Conservation (phyloP, 176 grass and related monocot species). For the Eragrostis curvula region DNA sequence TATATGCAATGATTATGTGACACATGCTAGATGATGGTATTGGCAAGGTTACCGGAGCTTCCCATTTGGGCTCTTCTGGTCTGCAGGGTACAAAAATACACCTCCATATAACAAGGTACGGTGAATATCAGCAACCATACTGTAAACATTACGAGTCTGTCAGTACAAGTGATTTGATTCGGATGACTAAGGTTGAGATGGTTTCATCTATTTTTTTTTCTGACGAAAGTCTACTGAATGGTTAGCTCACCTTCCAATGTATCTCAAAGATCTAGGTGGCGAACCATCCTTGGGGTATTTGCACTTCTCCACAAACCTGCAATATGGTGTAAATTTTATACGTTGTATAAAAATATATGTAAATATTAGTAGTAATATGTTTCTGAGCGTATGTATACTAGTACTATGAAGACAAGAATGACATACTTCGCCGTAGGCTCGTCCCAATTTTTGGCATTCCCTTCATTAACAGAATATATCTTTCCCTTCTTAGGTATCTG, state of each 20-base stretch:
- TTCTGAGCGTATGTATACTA: background rate
- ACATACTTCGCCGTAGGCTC: conserved; percentile 73
- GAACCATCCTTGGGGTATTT: conserved; percentile 84
- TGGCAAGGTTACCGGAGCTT: conserved; percentile 70
- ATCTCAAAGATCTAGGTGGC: conserved; percentile 90
- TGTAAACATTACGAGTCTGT: conserved; percentile 42
- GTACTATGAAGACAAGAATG: background rate
- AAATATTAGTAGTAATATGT: background rate
- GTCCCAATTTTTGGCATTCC: conserved; percentile 97
- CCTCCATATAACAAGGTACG: conserved; percentile 95
- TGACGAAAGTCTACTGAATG: background rate
- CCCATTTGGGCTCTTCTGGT: conserved; percentile 87
- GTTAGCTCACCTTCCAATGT: conserved; percentile 78
- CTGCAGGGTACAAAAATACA: conserved; percentile 94
- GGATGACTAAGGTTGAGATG: background rate
- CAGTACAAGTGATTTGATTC: background rate
- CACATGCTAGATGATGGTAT: background rate
- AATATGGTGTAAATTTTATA: conserved; percentile 19
- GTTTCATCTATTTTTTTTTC: conserved; percentile 1
- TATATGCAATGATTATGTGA: background rate
- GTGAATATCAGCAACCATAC: conserved; percentile 99
- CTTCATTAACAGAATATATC: conserved; percentile 98
- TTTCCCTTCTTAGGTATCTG: conserved; percentile 93
- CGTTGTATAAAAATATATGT: no score
- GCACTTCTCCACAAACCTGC: conserved; percentile 92